Percentiles rank a stretch among this genome's conserved stretches.
Evolutionary conservation across 805 yeast genomes (phyloP).

Genomic region (Metschnikowia cerradonensis): DNA sequence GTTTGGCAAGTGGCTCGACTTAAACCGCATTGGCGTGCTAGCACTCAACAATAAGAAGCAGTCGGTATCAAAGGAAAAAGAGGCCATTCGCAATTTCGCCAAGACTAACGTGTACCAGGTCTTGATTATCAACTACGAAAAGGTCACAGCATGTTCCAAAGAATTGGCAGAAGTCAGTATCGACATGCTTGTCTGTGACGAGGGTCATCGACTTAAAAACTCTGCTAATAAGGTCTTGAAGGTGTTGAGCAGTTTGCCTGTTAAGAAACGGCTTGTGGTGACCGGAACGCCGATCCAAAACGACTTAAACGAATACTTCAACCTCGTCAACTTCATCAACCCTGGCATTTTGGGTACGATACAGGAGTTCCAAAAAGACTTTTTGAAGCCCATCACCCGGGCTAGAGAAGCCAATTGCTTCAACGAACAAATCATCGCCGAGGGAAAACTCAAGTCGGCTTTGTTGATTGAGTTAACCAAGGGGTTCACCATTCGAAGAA

Average conservation of each 20-base stretch:
- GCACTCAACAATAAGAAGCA: slow-evolving; percentile 47
- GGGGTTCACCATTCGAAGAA: slow-evolving; percentile 68
- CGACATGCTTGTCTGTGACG: slow-evolving; percentile 87
- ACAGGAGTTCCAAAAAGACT: slow-evolving; percentile 55
- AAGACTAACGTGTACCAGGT: slow-evolving; percentile 75
- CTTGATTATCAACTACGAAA: slow-evolving; percentile 84
- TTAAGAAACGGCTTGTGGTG: slow-evolving; percentile 57
- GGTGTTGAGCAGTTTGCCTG: slow-evolving; percentile 52
- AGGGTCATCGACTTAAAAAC: slow-evolving; percentile 87
- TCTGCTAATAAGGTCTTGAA: slow-evolving; percentile 67
- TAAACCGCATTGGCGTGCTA: slow-evolving; percentile 60
- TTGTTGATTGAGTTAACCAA: slow-evolving; percentile 63
- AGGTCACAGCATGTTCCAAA: slow-evolving; percentile 50
- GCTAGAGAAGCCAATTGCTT: slow-evolving; percentile 63
- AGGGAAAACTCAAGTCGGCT: slow-evolving; percentile 61
- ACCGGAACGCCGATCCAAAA: slow-evolving; percentile 95
- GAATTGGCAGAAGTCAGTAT: slow-evolving; percentile 46
- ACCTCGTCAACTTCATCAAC: slow-evolving; percentile 75
- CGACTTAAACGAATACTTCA: slow-evolving; percentile 78
- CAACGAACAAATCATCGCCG: slow-evolving; percentile 42
- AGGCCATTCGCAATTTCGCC: slow-evolving; percentile 56
- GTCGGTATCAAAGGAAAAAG: slow-evolving; percentile 50
- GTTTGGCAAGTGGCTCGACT: slow-evolving; percentile 83
- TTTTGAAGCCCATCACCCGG: slow-evolving; percentile 63
- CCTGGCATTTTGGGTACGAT: slow-evolving; percentile 75